Percentiles rank a stretch among this genome's conserved stretches.
These are phyloP conservation scores for Sporobolomyces phaffii DNA, from an alignment of 768 basidiomycete species.

Conservation along the genomic window DNA sequence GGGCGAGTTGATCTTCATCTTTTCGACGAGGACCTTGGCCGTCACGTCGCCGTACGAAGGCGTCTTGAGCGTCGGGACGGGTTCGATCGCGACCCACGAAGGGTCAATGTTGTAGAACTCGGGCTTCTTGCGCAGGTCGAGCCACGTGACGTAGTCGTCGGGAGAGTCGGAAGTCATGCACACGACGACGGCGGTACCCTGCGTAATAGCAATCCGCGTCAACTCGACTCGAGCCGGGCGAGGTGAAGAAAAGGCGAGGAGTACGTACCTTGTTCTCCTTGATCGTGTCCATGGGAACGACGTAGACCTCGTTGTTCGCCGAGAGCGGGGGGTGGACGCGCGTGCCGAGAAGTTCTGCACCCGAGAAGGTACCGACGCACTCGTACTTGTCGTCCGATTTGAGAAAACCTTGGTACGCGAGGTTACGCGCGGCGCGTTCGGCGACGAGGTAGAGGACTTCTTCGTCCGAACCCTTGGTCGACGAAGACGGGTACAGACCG, in stretches of 20 bases:
- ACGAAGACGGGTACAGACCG: slow-evolving; percentile 80
- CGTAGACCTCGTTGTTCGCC: slow-evolving; percentile 77
- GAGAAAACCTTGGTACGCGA: slow-evolving; percentile 88
- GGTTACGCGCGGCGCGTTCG: slow-evolving; percentile 85
- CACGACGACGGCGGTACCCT: slow-evolving; percentile 97
- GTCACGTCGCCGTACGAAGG: slow-evolving; percentile 88
- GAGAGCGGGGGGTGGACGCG: slow-evolving; percentile 82
- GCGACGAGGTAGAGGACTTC: slow-evolving; percentile 81
- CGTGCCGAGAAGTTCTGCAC: slow-evolving; percentile 74
- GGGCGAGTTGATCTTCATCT: slow-evolving; percentile 90
- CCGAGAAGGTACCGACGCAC: slow-evolving; percentile 64
- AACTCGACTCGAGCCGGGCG: too few species aligned
- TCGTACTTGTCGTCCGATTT: slow-evolving; percentile 50
- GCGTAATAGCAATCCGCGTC: background rate
- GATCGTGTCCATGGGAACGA: slow-evolving; percentile 98
- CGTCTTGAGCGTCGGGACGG: slow-evolving; percentile 78
- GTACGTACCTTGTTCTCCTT: slow-evolving; percentile 79
- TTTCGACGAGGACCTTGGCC: slow-evolving; percentile 72
- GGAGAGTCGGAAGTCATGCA: slow-evolving; percentile 98
- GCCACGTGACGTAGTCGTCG: slow-evolving; percentile 84
- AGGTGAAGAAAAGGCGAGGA: too few species aligned
- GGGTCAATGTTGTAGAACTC: slow-evolving; percentile 93
- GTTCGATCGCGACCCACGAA: slow-evolving; percentile 74
- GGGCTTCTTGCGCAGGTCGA: slow-evolving; percentile 89
- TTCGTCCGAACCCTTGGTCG: slow-evolving; percentile 49